phyloP scores from a whole-genome alignment of 75 land plant species.

The Sequoia sempervirens region DNA sequence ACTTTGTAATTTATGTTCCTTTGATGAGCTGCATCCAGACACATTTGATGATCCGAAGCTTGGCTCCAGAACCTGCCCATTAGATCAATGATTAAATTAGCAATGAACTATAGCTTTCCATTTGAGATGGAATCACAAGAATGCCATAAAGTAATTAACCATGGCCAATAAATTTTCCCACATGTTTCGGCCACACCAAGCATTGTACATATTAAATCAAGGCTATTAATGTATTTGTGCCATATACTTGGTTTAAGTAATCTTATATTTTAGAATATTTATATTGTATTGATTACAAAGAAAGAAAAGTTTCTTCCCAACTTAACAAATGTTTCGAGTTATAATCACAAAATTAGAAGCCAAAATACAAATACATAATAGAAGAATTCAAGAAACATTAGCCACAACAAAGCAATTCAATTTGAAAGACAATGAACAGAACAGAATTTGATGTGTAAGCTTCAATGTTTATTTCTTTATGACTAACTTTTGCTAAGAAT shows the following conservation, averaged over 20 bases:
- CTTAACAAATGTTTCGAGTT: neutral
- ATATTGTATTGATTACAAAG: neutral
- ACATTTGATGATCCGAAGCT: constrained; percentile 24
- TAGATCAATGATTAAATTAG: neutral
- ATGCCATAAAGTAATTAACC: neutral
- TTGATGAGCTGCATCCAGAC: constrained; percentile 28
- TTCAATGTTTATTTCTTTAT: neutral
- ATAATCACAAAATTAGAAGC: neutral
- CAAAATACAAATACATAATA: neutral
- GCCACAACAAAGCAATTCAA: neutral
- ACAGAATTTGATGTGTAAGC: neutral
- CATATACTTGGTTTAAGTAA: neutral
- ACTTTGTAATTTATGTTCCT: constrained; percentile 18
- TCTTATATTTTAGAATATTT: neutral
- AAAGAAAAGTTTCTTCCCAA: neutral
- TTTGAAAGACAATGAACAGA: neutral
- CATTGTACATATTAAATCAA: neutral
- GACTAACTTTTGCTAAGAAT: neutral
- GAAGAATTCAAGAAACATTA: neutral
- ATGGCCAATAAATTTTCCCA: neutral
- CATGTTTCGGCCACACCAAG: neutral
- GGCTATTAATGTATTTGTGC: neutral
- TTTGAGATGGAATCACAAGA: neutral
- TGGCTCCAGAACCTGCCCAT: constrained; percentile 5
- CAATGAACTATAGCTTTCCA: neutral